These are phyloP conservation scores for Fusarium sublunatum DNA, from an alignment of 2,329 filamentous ascomycete genomes.

Conservation along the genomic window DNA sequence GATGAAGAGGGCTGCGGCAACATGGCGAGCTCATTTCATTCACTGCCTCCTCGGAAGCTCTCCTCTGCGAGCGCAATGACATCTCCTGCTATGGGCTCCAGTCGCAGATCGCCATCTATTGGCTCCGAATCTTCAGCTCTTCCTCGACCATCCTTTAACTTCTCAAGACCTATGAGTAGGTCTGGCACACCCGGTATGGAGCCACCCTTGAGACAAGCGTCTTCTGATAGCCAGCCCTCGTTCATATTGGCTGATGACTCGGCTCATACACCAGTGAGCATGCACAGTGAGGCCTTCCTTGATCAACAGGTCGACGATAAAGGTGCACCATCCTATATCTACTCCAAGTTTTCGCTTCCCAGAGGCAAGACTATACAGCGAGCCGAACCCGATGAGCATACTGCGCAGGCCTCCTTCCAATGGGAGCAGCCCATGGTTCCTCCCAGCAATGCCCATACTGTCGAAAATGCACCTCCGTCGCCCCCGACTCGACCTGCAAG, in stretches of 20 bases:
- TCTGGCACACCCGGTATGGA: constrained; percentile 70
- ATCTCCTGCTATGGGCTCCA: constrained; percentile 71
- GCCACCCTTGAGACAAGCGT: constrained; percentile 70
- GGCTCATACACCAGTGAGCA: constrained; percentile 76
- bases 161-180: constrained; percentile 88
- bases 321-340: constrained; percentile 80
- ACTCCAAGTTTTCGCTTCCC: constrained; percentile 85
- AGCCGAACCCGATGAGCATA: constrained; percentile 68
- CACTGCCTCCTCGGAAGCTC: constrained; percentile 78
- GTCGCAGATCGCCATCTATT: constrained; percentile 83
- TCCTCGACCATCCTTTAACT: constrained; percentile 86
- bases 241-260: constrained; percentile 72
- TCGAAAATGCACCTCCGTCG: constrained; percentile 63
- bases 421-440: constrained; percentile 68
- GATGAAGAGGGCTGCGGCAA: constrained; percentile 75
- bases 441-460: constrained; percentile 57
- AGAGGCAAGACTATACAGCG: constrained; percentile 83
- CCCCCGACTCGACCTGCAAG: constrained; percentile 71
- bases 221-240: constrained; percentile 74
- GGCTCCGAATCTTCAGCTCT: constrained; percentile 82
- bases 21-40: constrained; percentile 66
- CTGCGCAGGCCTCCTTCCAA: constrained; percentile 65
- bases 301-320: constrained; percentile 62
- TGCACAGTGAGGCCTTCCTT: constrained; percentile 75
- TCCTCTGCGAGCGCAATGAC: constrained; percentile 67